Evolutionary conservation across 805 yeast species (phyloP), one percentile per base, ranked within the genome.

Genomic region (Komagataella mondaviorum): DNA sequence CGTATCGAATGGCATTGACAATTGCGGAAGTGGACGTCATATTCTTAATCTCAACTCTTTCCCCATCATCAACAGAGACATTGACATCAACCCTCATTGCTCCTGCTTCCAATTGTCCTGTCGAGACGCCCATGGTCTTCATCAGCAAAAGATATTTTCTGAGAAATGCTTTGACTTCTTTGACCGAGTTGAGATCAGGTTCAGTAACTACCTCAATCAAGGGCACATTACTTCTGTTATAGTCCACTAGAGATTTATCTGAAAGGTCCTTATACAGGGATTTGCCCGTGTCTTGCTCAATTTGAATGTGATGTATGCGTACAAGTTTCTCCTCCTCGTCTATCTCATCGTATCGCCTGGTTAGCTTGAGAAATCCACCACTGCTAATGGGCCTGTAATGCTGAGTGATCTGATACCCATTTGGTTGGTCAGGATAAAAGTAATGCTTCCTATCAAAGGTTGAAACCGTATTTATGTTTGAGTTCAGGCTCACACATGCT

Each of bases 1-100:
- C 98, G 59, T 69, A 78, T 54, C 76, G 73, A 23, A 89, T 76
- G 0, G 99, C 96, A 51, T 77, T 78, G 12, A 76, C 69, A 16
- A 91, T 87, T 6, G 95, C 90, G 14, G 88, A 76, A 0, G 89
- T 82, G 30, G 90, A 87, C 7, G 96, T 85, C 57, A 93, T 69
- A 64, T 93, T 93, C 63, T 93, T 93, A 59, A 93, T 75, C 60
- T 93, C 99, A 20, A 91, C 88, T 54, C 98, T 67, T 46, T 80
- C 73, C 52, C 83, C 80, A 16, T 75, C 77, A 55, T 79, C 78
- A 5, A 91, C 81, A 22, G 95, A 85, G n/a, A 93, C 76, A 57
- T 93, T 93, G 7, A 88, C 98, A 61, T 93, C 99, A 4, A 91
- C 93, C 59, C 99, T 74, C 76, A 93, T 84, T 0, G 97, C 93